Evolutionary conservation across 345 rosid genomes (phyloP).

Genomic region (Salix caprea): DNA sequence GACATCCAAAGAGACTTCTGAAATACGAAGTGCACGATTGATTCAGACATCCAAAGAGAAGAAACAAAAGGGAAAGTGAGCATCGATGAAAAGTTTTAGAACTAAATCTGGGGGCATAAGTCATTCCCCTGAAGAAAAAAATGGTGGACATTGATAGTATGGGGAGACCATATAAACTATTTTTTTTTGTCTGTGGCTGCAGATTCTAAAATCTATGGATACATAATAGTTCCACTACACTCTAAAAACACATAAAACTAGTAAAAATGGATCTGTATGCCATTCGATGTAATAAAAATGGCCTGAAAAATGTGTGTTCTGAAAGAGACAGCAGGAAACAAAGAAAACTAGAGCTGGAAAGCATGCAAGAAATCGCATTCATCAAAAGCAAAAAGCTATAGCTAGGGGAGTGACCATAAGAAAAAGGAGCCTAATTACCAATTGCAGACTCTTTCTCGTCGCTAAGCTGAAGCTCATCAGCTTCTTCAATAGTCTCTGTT

Average conservation of each 20-base stretch:
- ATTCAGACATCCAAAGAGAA: neutral
- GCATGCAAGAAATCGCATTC: neutral
- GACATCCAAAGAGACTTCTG: constrained; percentile 49
- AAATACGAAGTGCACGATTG: constrained; percentile 11
- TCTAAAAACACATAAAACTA: no score
- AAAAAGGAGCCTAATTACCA: constrained; percentile 37
- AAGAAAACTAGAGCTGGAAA: neutral
- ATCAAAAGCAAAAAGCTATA: neutral
- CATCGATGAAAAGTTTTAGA: neutral
- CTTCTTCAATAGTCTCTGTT: constrained; percentile 71
- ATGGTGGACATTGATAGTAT: no score
- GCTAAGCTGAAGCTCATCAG: constrained; percentile 51
- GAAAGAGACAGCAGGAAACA: neutral
- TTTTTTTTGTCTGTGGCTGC: no score
- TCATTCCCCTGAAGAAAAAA: no score
- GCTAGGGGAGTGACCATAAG: neutral
- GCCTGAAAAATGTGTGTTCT: neutral
- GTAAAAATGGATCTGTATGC: no score
- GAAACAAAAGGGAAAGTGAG: neutral
- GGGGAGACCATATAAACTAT: no score
- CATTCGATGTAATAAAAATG: neutral
- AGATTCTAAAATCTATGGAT: no score
- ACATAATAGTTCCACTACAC: no score
- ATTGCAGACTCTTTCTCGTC: constrained; percentile 70
- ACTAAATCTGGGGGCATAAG: neutral